These are phyloP conservation scores for Wickerhamomyces bovis DNA, from an alignment of 805 yeast species.

Conservation along the genomic window DNA sequence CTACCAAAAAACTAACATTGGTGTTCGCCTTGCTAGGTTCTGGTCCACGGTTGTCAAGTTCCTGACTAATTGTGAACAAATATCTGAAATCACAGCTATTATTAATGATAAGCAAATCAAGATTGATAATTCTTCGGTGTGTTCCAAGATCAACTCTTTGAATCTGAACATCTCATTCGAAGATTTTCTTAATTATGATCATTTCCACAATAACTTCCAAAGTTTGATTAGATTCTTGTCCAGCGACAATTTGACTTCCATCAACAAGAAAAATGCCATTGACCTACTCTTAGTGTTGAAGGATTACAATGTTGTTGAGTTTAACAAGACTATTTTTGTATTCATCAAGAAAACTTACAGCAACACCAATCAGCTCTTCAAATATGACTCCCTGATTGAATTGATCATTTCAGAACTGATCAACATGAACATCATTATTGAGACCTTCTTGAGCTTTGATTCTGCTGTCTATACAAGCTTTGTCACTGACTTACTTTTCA, in stretches of 20 bases:
- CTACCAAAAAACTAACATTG: slow-evolving; percentile 1
- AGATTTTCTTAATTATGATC: slow-evolving; percentile 7
- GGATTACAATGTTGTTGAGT: slow-evolving; percentile 19
- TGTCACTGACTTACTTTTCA: slow-evolving; percentile 20
- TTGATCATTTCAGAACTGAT: slow-evolving; percentile 33
- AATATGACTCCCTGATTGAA: slow-evolving; percentile 31
- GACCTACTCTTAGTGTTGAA: slow-evolving; percentile 20
- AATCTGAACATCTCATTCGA: slow-evolving; percentile 9
- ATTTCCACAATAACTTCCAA: slow-evolving; percentile 20
- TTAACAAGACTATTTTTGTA: slow-evolving; percentile 19
- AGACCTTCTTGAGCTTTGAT: slow-evolving; percentile 24
- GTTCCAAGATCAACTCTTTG: slow-evolving; percentile 1
- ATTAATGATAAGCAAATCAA: slow-evolving; percentile 2
- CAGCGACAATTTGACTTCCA: slow-evolving; percentile 8
- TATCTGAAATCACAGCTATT: slow-evolving; percentile 4
- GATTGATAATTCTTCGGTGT: background rate
- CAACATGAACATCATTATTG: slow-evolving; percentile 28
- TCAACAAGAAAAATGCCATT: slow-evolving; percentile 6
- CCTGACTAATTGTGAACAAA: background rate
- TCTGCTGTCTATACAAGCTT: slow-evolving; percentile 14
- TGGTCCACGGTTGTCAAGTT: slow-evolving; percentile 2
- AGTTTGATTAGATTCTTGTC: slow-evolving; percentile 16
- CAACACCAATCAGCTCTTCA: slow-evolving; percentile 27
- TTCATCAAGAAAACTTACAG: slow-evolving; percentile 24
- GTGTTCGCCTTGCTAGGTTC: slow-evolving; percentile 7